Base-by-base conservation (phyloP, 108 stramenopile genomes). In the Pseudonitzschia multiseries region DNA sequence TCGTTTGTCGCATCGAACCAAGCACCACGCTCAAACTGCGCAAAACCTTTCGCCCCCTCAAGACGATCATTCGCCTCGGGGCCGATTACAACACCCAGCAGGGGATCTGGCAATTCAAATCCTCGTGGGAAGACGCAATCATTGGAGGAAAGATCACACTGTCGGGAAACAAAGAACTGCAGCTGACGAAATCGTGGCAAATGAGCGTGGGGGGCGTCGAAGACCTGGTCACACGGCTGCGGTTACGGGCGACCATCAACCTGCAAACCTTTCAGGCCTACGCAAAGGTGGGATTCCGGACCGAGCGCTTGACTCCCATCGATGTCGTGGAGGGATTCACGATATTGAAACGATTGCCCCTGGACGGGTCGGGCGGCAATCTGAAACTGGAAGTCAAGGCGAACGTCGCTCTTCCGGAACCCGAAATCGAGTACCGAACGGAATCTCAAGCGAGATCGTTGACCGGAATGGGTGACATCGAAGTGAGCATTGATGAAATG, bases 61-160 rank as follows among this genome's bases (percentile, higher is more conserved):
- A 80, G 64, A 89, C 88, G 2, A 79, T 89, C 40, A 72, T 89
- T 42, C 81, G 74, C 31, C 50, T 89, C 24, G 88, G 88, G 8
- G 88, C 88, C 9, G 86, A 89, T 70, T 89, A 83, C 64, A 86
- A 89, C 71, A 86, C 88, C 15, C 86, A 86, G 62, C 71, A 86
- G 27, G 84, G 86, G n/a, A 83, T 89, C 8, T 89, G 88, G 88
- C 86, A 89, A 72, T 89, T 89, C 65, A 81, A 81, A 51, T 78
- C 76, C 32, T 76, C 74, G 21, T 89, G 88, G 88, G 88, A 89
- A 62, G 88, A 89, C 72, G 79, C 75, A 2, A 78, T 89, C 32
- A 89, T 89, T 77, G 88, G 88, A 1, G 84, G 88, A 31, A 83
- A 83, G 69, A 57, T 89, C 32, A 89, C 83, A 14, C 57, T 89